A percentile compares a stretch with the other conserved stretches of the same genome.
These are phyloP conservation scores for Asterophora lycoperdoides DNA, from an alignment of 768 basidiomycete genomes.

Conservation along the genomic window DNA sequence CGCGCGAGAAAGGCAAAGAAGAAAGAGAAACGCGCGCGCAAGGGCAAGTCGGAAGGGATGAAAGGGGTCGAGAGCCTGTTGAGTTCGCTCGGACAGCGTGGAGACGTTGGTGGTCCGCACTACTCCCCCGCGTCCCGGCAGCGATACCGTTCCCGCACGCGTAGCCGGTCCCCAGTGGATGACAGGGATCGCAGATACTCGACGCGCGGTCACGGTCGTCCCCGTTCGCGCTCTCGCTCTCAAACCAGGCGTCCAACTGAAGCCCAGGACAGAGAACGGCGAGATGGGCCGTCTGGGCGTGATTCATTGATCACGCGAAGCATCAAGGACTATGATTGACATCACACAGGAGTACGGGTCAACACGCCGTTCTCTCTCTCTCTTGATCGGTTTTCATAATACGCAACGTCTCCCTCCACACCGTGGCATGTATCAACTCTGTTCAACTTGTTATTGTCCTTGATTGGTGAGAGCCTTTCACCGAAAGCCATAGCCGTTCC, in stretches of 20 bases:
- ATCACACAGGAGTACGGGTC: not conserved
- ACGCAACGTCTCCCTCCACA: not conserved
- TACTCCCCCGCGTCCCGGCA: conserved; percentile 18
- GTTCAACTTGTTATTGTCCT: conserved; percentile 3
- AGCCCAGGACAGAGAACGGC: conserved; percentile 5
- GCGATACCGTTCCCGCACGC: conserved; percentile 14
- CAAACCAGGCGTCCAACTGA: conserved; percentile 9
- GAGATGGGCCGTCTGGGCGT: conserved; percentile 5
- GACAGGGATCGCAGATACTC: conserved; percentile 8
- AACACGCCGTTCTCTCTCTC: not conserved
- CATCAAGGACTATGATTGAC: conserved; percentile 14
- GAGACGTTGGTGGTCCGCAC: conserved; percentile 15
- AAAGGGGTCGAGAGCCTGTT: conserved; percentile 67
- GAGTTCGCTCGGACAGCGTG: conserved; percentile 40
- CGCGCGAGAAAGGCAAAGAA: conserved; percentile 68
- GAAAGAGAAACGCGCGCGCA: conserved; percentile 59
- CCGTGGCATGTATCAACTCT: not conserved
- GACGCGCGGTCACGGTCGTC: conserved; percentile 4
- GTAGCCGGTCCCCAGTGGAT: conserved; percentile 13
- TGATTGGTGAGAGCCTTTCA: conserved; percentile 3
- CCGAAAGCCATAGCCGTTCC: not conserved
- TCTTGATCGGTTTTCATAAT: not conserved
- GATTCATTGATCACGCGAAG: conserved; percentile 12
- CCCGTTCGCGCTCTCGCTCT: conserved; percentile 16
- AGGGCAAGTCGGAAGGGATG: conserved; percentile 57